Evolutionary conservation across 73 alveolate genomes (phyloP), one percentile per base, ranked within the genome.

Genomic region (Paramecium octaurelia): DNA sequence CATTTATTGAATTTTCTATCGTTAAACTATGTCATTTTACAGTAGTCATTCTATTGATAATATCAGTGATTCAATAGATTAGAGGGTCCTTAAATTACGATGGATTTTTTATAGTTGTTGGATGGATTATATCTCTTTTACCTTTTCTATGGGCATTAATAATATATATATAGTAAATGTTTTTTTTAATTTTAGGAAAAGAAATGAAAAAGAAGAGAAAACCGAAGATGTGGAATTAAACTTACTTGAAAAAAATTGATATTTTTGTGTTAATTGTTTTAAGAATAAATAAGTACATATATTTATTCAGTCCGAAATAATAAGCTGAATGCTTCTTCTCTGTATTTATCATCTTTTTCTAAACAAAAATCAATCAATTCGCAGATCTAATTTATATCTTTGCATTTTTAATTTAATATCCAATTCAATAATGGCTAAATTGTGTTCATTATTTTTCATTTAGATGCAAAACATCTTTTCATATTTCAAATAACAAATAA

Each of bases 101-200:
- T 35, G 23, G 20, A 1, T 24, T 21, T 40, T 42, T 27, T 23
- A 58, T 42, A 4, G 18, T 80, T 23, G 1, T 80, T 24, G 91
- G 91, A n/a, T 80, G 91, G 91, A 44, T 80, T 43, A 80, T 80
- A 46, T 44, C 91, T 14, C 6, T 80, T 11, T 80, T 24, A 10
- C 91, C 91, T 11, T 80, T 80, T 64, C 8, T 64, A 11, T 64
- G 48, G 84, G 84, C 84, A 27, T 2, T 64, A 24, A 9, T 31
- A 2, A 64, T 8, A 31, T 64, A 64, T 64, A 2, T 64, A 31
- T 10, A 64, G 84, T 64, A 59, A 64, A 1, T 48, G 10, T 16
- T 54, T 54, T 12, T 0, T 7, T n/a, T 54, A 54, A n/a, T 54
- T 9, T 6, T 54, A 54, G 69, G 31, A 54, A 54, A 54, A 54